Conservation (phyloP, 2,329 filamentous ascomycete genomes). For the Didymella pomorum region DNA sequence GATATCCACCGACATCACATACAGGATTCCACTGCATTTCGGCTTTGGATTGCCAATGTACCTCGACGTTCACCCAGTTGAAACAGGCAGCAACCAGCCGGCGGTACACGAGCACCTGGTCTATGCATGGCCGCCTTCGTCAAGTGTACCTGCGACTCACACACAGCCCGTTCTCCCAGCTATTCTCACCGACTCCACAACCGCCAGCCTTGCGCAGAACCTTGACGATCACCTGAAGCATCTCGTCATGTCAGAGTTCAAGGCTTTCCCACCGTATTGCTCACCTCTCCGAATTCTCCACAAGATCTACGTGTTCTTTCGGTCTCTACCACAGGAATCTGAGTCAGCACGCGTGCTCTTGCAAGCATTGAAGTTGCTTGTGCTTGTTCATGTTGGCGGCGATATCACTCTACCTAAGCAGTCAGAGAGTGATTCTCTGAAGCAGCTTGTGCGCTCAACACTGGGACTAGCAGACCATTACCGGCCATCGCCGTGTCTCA, state of each 20-base stretch:
- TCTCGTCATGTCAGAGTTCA: constrained; percentile 46
- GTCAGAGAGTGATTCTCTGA: constrained; percentile 23
- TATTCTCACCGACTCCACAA: constrained; percentile 35
- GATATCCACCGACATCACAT: constrained; percentile 17
- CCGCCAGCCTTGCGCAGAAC: constrained; percentile 27
- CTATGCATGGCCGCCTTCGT: constrained; percentile 48
- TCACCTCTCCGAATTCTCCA: constrained; percentile 46
- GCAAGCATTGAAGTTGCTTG: constrained; percentile 49
- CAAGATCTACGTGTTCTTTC: constrained; percentile 46
- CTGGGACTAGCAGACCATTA: constrained; percentile 26
- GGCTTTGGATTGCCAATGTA: constrained; percentile 45
- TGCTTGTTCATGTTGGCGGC: constrained; percentile 51
- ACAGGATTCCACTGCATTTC: constrained; percentile 44
- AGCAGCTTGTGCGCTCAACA: constrained; percentile 31
- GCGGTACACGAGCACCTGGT: constrained; percentile 47
- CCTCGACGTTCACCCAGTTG: constrained; percentile 38
- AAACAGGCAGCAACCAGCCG: constrained; percentile 26
- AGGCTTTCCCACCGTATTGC: constrained; percentile 45
- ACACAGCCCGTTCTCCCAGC: constrained; percentile 48
- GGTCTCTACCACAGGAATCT: constrained; percentile 27
- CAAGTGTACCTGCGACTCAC: constrained; percentile 25
- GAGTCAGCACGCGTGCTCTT: constrained; percentile 37
- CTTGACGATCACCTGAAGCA: constrained; percentile 45
- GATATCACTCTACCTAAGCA: constrained; percentile 44
- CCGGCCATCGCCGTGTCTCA: constrained; percentile 49